A percentile compares a stretch with the other conserved stretches of the same genome.
Conservation (phyloP, 768 basidiomycete genomes). For the Dacryopinax spathularia region DNA sequence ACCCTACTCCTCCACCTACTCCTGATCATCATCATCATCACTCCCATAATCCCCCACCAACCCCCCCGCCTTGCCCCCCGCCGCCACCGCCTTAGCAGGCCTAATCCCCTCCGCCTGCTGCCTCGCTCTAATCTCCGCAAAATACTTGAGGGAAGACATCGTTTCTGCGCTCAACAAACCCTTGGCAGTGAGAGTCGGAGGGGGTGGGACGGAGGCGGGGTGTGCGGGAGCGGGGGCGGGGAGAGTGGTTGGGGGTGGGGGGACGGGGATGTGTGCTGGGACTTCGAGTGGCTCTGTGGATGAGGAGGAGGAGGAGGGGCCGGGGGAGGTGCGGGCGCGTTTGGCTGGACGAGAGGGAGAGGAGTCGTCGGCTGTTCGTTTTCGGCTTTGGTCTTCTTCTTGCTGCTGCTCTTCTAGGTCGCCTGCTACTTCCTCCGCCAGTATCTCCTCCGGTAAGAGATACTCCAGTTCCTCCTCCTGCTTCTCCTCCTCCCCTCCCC, state of each 20-base stretch:
- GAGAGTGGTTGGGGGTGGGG: not conserved
- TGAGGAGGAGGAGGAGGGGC: slow-evolving; percentile 19
- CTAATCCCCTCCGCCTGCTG: slow-evolving; percentile 31
- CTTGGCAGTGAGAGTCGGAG: slow-evolving; percentile 6
- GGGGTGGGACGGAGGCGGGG: not conserved
- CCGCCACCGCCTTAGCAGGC: slow-evolving; percentile 15
- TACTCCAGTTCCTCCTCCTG: slow-evolving; percentile 16
- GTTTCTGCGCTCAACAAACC: slow-evolving; percentile 74
- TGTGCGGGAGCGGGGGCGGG: not conserved
- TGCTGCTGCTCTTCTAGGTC: slow-evolving; percentile 20
- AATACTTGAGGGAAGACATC: slow-evolving; percentile 78
- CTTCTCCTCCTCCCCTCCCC: slow-evolving; percentile 29
- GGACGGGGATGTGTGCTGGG: slow-evolving; percentile 12
- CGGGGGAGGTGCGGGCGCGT: slow-evolving; percentile 17
- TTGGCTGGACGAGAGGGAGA: slow-evolving; percentile 28
- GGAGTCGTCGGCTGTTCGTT: no score
- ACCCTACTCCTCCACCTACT: slow-evolving; percentile 2
- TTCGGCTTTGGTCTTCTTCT: slow-evolving; percentile 13
- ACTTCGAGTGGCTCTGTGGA: slow-evolving; percentile 24
- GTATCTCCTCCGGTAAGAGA: slow-evolving; percentile 14
- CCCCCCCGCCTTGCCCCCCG: slow-evolving; percentile 30
- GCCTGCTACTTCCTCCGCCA: slow-evolving; percentile 15
- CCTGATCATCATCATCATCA: slow-evolving; percentile 38
- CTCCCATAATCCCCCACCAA: slow-evolving; percentile 61
- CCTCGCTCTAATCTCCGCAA: slow-evolving; percentile 70